Percentiles rank a stretch among this genome's conserved stretches.
Conservation (phyloP, 2,329 filamentous ascomycete genomes). For the Alternaria novae-zelandiae region DNA sequence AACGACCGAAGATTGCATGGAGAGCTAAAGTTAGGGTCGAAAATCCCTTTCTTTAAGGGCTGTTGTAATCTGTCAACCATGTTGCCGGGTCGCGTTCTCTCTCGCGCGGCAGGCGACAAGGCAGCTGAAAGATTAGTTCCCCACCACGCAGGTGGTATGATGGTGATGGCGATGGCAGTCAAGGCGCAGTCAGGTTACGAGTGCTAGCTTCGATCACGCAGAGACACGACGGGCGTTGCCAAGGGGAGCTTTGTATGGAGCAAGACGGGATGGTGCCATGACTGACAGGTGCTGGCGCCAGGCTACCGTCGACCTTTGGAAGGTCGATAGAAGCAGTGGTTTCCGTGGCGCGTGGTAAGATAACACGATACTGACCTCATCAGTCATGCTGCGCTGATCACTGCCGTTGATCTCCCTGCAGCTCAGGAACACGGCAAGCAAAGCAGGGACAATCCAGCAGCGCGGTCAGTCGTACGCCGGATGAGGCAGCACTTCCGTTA, state of each 20-base stretch:
- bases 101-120: constrained; percentile 25
- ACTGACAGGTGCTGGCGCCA: constrained; percentile 9
- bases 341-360: neutral
- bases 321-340: constrained; percentile 3
- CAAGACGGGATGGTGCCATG: neutral
- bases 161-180: neutral
- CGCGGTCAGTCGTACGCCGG: neutral
- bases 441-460: neutral
- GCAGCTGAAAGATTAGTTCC: constrained; percentile 4
- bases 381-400: constrained; percentile 3
- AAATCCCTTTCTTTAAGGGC: neutral
- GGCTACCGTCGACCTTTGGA: constrained; percentile 4
- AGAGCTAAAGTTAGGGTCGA: neutral
- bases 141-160: neutral
- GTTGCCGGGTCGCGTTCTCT: constrained; percentile 16
- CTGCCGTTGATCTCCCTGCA: constrained; percentile 11
- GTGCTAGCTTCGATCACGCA: constrained; percentile 1
- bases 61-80: constrained; percentile 7
- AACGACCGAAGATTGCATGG: neutral
- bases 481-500: constrained; percentile 5
- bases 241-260: constrained; percentile 1
- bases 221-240: constrained; percentile 11
- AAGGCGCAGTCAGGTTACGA: neutral
- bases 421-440: constrained; percentile 11
- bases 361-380: constrained; percentile 1